Percentiles rank a stretch among this genome's conserved stretches.
These are phyloP conservation scores for Phytophthora sansomeana DNA, from an alignment of 352 stramenopile species.

Conservation along the genomic window DNA sequence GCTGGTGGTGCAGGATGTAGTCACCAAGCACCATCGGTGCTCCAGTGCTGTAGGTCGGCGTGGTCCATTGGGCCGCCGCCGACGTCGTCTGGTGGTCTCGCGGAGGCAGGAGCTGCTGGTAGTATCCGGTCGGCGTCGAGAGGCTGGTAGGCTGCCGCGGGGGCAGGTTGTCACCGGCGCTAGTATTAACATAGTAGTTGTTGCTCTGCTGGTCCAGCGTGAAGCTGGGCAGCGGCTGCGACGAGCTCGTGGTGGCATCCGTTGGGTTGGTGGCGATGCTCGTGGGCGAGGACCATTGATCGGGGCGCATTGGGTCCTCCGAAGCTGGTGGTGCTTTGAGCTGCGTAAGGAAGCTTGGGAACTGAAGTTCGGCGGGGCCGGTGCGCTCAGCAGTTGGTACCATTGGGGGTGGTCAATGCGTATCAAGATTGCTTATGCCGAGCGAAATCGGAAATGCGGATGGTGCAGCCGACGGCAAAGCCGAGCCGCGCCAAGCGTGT, in stretches of 20 bases:
- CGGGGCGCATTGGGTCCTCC: conserved; percentile 31
- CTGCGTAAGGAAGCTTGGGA: conserved; percentile 52
- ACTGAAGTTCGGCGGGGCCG: conserved; percentile 36
- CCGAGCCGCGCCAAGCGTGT: conserved; percentile 17
- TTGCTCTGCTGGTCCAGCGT: conserved; percentile 32
- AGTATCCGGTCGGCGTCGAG: conserved; percentile 35
- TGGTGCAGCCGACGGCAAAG: conserved; percentile 21
- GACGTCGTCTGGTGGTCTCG: conserved; percentile 25
- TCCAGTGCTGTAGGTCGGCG: conserved; percentile 17
- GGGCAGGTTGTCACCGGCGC: conserved; percentile 9
- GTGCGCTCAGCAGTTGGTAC: conserved; percentile 26
- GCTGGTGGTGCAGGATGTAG: conserved; percentile 29
- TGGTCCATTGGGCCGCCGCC: conserved; percentile 20
- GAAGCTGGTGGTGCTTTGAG: conserved; percentile 39
- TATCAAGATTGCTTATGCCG: conserved; percentile 40
- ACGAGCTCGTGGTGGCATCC: conserved; percentile 24
- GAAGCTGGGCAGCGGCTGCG: conserved; percentile 37
- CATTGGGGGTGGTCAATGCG: conserved; percentile 14
- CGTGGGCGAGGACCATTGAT: conserved; percentile 46
- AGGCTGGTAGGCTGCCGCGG: conserved; percentile 12
- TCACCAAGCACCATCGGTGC: conserved; percentile 15
- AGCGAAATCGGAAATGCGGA: conserved; percentile 42
- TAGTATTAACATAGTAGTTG: conserved; percentile 26
- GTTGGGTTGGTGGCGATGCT: conserved; percentile 32
- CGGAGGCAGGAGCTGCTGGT: conserved; percentile 17